These are phyloP conservation scores for Solanum medicagineum DNA, from an alignment of 257 asterid species.

Conservation along the genomic window DNA sequence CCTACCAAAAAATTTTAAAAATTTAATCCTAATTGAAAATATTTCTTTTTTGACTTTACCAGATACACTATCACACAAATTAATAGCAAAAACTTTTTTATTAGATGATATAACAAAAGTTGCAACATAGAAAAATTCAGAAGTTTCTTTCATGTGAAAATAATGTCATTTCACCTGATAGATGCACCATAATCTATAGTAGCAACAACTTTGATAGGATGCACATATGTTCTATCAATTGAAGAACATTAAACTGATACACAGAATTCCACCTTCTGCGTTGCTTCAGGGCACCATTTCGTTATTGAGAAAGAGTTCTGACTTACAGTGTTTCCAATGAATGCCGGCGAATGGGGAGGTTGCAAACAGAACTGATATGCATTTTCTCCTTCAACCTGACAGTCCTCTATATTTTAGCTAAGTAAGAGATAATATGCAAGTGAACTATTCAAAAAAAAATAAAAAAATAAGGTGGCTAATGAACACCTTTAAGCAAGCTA, in stretches of 20 bases:
- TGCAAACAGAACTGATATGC: conserved; percentile 87
- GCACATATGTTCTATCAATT: not conserved
- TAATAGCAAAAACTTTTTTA: not conserved
- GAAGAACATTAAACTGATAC: not conserved
- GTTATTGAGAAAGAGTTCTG: not conserved
- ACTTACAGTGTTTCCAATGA: conserved; percentile 94
- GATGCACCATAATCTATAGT: not conserved
- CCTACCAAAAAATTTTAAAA: not conserved
- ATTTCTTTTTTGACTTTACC: not conserved
- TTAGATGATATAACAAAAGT: not conserved
- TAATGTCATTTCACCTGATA: not conserved
- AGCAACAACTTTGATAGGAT: not conserved
- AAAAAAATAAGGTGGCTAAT: not conserved
- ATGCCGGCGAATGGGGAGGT: conserved; percentile 85
- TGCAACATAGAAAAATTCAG: not conserved
- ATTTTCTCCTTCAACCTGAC: conserved; percentile 68
- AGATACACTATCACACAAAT: not conserved
- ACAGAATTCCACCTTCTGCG: not conserved
- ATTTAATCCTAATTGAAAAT: not conserved
- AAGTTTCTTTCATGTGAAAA: not conserved
- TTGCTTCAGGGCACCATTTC: not conserved
- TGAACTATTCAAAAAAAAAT: not conserved
- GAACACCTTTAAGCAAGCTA: conserved; percentile 59
- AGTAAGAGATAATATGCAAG: not conserved
- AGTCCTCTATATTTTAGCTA: not conserved